Conservation (phyloP, 2,329 filamentous ascomycete genomes). For the Sclerotinia subarctica region DNA sequence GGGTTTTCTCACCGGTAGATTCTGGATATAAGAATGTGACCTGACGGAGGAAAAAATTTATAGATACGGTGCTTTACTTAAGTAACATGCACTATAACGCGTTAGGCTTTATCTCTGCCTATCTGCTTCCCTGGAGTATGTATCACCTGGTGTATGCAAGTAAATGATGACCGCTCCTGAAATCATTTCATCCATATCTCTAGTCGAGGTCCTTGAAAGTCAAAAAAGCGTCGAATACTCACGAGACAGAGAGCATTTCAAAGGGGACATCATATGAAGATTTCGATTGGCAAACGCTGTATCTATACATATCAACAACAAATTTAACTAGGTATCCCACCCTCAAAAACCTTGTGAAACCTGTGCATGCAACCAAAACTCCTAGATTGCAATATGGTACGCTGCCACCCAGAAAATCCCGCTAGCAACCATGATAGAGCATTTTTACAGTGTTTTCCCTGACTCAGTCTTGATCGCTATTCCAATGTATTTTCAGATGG, state of each 20-base stretch:
- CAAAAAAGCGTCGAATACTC: neutral
- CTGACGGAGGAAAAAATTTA: no score
- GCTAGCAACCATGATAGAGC: neutral
- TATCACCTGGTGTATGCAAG: no score
- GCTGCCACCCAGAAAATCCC: conserved; percentile 1
- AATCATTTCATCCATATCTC: neutral
- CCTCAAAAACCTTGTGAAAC: neutral
- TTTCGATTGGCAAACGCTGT: neutral
- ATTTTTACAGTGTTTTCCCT: neutral
- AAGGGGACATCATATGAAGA: neutral
- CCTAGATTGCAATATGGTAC: neutral
- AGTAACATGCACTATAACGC: no score
- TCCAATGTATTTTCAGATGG: neutral
- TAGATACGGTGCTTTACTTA: no score
- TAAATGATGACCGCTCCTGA: no score
- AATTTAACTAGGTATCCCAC: neutral
- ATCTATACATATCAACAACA: neutral
- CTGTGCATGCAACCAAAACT: conserved; percentile 8
- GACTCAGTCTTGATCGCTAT: neutral
- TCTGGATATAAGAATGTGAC: no score
- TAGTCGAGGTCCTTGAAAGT: neutral
- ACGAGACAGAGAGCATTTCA: no score
- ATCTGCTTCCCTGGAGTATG: no score
- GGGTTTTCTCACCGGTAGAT: no score
- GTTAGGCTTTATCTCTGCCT: no score